Conservation (phyloP, 805 yeast species). For the Starmerella floricola region DNA sequence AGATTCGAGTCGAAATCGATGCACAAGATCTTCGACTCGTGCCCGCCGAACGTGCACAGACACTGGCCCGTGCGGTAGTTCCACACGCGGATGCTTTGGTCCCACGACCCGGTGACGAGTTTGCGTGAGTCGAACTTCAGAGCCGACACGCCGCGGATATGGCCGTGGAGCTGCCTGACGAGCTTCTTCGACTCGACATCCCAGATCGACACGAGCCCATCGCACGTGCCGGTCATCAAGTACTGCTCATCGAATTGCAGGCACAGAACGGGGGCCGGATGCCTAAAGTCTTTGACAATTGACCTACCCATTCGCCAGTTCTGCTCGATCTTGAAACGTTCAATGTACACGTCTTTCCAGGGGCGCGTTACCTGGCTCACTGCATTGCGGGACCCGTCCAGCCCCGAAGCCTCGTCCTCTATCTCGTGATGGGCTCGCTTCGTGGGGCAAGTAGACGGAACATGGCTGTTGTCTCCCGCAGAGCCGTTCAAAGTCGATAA, state of each 20-base stretch:
- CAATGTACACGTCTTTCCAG: conserved; percentile 91
- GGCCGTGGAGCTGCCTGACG: conserved; percentile 72
- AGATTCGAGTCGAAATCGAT: conserved; percentile 73
- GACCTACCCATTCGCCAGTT: conserved; percentile 87
- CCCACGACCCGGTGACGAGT: conserved; percentile 83
- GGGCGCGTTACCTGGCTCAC: conserved; percentile 44
- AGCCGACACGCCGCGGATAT: conserved; percentile 73
- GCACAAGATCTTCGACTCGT: conserved; percentile 69
- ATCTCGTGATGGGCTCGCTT: conserved; percentile 3
- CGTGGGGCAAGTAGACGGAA: neutral
- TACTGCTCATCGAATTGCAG: conserved; percentile 70
- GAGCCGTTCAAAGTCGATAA: neutral
- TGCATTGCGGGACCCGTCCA: neutral
- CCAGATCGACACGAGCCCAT: conserved; percentile 88
- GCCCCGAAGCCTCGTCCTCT: neutral
- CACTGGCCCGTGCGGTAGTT: conserved; percentile 90
- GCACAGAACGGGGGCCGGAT: conserved; percentile 44
- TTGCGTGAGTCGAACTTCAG: conserved; percentile 79
- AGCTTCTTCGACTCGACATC: conserved; percentile 68
- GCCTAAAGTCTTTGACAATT: conserved; percentile 55
- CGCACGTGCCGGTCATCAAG: conserved; percentile 85
- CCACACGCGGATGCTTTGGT: conserved; percentile 89
- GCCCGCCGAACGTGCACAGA: conserved; percentile 86
- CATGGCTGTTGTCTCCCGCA: neutral
- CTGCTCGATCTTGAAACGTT: conserved; percentile 78